Evolutionary conservation across 441 rosid genomes (phyloP).

Genomic region (Erodium texanum): DNA sequence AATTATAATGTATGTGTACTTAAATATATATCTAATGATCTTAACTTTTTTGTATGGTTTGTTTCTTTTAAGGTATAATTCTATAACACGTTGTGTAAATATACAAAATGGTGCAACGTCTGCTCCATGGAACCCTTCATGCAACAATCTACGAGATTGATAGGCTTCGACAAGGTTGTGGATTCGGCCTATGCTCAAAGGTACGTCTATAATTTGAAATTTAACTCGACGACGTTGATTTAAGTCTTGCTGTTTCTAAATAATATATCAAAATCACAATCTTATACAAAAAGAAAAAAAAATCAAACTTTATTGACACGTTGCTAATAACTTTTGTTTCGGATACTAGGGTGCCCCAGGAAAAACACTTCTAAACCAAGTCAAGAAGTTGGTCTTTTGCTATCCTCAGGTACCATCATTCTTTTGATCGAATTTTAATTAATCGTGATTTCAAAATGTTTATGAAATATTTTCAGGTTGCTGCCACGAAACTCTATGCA

Average conservation of each 20-base stretch:
- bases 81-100: background rate
- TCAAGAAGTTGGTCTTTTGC: constrained; percentile 39
- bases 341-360: constrained; percentile 23
- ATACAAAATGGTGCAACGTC: constrained; percentile 21
- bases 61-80: background rate
- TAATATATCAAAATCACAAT: too few species aligned
- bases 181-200: constrained; percentile 29
- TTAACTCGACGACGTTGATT: too few species aligned
- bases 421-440: background rate
- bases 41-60: too few species aligned
- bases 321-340: constrained; percentile 8
- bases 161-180: constrained; percentile 25
- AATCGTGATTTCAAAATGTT: background rate
- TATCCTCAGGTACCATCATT: constrained; percentile 19
- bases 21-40: too few species aligned
- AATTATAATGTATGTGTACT: too few species aligned
- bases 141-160: constrained; percentile 36
- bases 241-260: too few species aligned
- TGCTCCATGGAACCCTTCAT: constrained; percentile 49
- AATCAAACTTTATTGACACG: too few species aligned
- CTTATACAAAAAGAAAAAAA: too few species aligned
- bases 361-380: constrained; percentile 28
- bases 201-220: constrained; percentile 14
- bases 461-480: background rate
- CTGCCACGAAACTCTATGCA: constrained; percentile 15